phyloP scores from a whole-genome alignment of 805 yeast genomes.

The Wickerhamomyces hampshirensis region DNA sequence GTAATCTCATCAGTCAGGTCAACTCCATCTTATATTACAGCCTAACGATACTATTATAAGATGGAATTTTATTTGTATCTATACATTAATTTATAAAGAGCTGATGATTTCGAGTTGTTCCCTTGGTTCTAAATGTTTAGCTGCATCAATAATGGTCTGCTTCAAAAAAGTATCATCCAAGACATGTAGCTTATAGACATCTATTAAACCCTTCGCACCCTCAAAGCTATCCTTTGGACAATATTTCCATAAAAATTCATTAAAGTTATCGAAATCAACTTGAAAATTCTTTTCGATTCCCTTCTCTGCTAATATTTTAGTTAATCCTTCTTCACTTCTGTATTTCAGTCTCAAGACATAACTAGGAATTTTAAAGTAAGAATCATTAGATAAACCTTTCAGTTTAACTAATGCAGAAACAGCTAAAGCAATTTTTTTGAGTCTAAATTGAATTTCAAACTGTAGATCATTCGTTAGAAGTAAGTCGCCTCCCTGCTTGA shows the following conservation, averaged over 20 bases:
- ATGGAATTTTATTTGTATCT: no score
- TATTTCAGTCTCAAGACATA: constrained; percentile 19
- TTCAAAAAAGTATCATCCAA: constrained; percentile 16
- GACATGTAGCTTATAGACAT: constrained; percentile 13
- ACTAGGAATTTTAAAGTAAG: constrained; percentile 16
- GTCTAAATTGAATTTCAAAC: constrained; percentile 19
- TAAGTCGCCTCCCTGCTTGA: constrained; percentile 41
- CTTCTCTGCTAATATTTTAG: constrained; percentile 21
- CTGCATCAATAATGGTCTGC: constrained; percentile 9
- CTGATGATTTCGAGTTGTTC: constrained; percentile 14
- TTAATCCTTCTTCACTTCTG: constrained; percentile 17
- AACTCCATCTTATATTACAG: no score
- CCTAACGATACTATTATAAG: no score
- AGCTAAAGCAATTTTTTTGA: constrained; percentile 23
- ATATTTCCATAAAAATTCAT: constrained; percentile 11
- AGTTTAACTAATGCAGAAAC: constrained; percentile 18
- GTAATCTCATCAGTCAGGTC: no score
- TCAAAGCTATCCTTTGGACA: constrained; percentile 8
- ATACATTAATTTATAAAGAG: constrained; percentile 7
- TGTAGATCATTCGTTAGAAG: constrained; percentile 21
- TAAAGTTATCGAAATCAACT: constrained; percentile 13
- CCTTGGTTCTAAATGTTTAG: constrained; percentile 16
- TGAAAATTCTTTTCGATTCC: constrained; percentile 22
- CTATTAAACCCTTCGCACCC: constrained; percentile 14
- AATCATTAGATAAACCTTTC: constrained; percentile 16